Base-by-base conservation (phyloP, 2,329 filamentous ascomycete species). In the Aureobasidium pullulans region DNA sequence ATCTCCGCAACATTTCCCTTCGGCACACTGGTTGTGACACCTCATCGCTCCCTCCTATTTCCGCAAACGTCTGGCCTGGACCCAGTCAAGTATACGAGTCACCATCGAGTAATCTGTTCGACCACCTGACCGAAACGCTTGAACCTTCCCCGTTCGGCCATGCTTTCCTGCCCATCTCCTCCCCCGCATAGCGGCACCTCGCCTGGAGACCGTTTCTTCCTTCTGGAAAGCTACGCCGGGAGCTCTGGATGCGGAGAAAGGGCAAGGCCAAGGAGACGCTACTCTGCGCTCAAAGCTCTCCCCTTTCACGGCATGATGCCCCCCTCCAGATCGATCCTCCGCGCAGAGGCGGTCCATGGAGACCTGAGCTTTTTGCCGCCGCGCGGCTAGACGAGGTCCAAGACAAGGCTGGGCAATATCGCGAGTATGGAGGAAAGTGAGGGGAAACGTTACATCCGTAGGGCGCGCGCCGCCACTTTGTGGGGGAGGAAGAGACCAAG, bases 91-190 rank as follows among this genome's bases (percentile, higher is more conserved):
- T 48, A 13, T 15, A 48, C 54, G 32, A 48, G 54, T 57, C 54
- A 57, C 43, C 43, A 34, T 48, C 42, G 43, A 47, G 54, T 48
- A 39, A 57, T 57, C 36, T 4, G 29, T 15, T 40, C 10, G 23
- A 48, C 23, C 54, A 57, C 54, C 43, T 57, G 54, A 57, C 54
- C 43, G 34, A 42, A 57, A 57, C 54, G 54, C 54, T 47, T 48
- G 34, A 57, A 48, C 23, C 43, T 57, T 39, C 43, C 54, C 43
- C 1, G 34, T 40, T 40, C 54, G 43, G 36, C 16, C 32, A 43
- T n/a, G 37, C 15, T 15, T 43, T 42, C 50, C 39, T 23, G 50
- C 19, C 23, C 50, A 43, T 28, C 34, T 40, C 43, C 34, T 40
- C 43, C 43, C 31, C 54, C 54, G 54, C 54, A 57, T 19, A 11